phyloP scores from a whole-genome alignment of 495 filamentous ascomycete genomes.

The Bathelium albidoporum region DNA sequence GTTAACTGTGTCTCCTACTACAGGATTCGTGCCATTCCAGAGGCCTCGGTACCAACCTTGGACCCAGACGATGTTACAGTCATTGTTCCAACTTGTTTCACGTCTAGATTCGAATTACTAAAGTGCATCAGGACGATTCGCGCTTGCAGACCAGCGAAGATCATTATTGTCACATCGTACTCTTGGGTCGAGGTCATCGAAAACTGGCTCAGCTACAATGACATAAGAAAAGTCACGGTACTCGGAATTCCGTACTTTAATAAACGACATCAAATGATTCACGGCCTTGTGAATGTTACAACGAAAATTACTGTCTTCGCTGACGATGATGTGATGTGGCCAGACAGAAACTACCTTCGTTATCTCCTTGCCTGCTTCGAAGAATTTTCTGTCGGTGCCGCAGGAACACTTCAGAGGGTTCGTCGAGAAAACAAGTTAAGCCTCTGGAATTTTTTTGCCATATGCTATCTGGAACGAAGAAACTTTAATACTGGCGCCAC shows the following conservation, averaged over 20 bases:
- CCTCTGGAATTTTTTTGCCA: slow-evolving; percentile 23
- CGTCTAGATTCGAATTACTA: slow-evolving; percentile 6
- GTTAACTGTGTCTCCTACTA: slow-evolving; percentile 10
- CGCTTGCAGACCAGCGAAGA: slow-evolving; percentile 5
- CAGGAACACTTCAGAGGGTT: slow-evolving; percentile 16
- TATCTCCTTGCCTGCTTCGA: slow-evolving; percentile 21
- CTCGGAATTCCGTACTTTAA: slow-evolving; percentile 13
- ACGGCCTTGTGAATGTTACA: slow-evolving; percentile 12
- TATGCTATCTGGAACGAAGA: slow-evolving; percentile 19
- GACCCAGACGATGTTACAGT: slow-evolving; percentile 11
- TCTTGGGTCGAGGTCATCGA: slow-evolving; percentile 4
- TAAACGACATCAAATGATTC: slow-evolving; percentile 16
- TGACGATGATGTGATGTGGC: slow-evolving; percentile 23
- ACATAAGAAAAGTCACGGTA: slow-evolving; percentile 3
- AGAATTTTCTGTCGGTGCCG: slow-evolving; percentile 16
- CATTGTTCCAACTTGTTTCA: slow-evolving; percentile 16
- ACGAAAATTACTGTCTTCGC: slow-evolving; percentile 18
- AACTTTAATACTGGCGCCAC: slow-evolving; percentile 17
- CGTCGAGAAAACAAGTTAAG: slow-evolving; percentile 4
- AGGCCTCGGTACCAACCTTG: slow-evolving; percentile 8
- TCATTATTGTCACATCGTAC: slow-evolving; percentile 11
- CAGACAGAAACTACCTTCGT: slow-evolving; percentile 11
- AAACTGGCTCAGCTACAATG: neutral
- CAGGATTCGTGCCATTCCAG: slow-evolving; percentile 8
- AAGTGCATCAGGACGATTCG: slow-evolving; percentile 6